A percentile compares a stretch with the other conserved stretches of the same genome.
These are phyloP conservation scores for Fusarium papillatum DNA, from an alignment of 2,329 filamentous ascomycete species.

Conservation along the genomic window DNA sequence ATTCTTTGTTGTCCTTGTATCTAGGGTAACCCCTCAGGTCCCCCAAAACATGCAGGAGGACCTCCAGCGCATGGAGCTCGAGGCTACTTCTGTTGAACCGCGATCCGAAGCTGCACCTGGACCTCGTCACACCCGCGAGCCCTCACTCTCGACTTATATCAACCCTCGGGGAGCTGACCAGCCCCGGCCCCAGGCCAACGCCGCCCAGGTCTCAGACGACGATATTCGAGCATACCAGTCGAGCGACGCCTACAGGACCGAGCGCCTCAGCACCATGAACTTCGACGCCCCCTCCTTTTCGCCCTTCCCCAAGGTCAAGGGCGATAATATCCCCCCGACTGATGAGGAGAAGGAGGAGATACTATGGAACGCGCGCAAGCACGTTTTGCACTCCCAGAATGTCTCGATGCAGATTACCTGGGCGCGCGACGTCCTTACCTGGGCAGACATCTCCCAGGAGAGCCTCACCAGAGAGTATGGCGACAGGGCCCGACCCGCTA, in stretches of 20 bases:
- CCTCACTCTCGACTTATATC: slow-evolving; percentile 58
- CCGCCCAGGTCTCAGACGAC: slow-evolving; percentile 51
- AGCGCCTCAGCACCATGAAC: slow-evolving; percentile 58
- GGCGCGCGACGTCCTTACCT: slow-evolving; percentile 93
- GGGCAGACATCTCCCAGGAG: slow-evolving; percentile 87
- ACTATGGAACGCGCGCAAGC: slow-evolving; percentile 84
- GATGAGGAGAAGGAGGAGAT: slow-evolving; percentile 96
- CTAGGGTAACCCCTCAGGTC: slow-evolving; percentile 93
- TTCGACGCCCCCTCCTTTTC: slow-evolving; percentile 83
- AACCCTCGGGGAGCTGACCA: slow-evolving; percentile 45
- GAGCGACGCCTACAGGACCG: slow-evolving; percentile 49
- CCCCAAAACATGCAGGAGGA: slow-evolving; percentile 97
- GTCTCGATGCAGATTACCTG: slow-evolving; percentile 97
- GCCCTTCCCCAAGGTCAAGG: slow-evolving; percentile 88
- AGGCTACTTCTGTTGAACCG: slow-evolving; percentile 68
- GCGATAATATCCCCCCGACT: slow-evolving; percentile 91
- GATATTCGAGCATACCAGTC: slow-evolving; percentile 56
- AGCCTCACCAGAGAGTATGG: slow-evolving; percentile 76
- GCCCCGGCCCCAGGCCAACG: slow-evolving; percentile 48
- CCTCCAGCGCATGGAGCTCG: slow-evolving; percentile 90
- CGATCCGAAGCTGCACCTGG: slow-evolving; percentile 49
- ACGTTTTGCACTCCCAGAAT: slow-evolving; percentile 93
- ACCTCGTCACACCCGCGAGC: slow-evolving; percentile 57
- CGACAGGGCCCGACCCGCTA: slow-evolving; percentile 73
- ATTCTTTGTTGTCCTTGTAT: slow-evolving; percentile 49